A percentile compares a stretch with the other conserved stretches of the same genome.
Conservation (phyloP, 2,329 filamentous ascomycete species). For the Macrophomina tecta region DNA sequence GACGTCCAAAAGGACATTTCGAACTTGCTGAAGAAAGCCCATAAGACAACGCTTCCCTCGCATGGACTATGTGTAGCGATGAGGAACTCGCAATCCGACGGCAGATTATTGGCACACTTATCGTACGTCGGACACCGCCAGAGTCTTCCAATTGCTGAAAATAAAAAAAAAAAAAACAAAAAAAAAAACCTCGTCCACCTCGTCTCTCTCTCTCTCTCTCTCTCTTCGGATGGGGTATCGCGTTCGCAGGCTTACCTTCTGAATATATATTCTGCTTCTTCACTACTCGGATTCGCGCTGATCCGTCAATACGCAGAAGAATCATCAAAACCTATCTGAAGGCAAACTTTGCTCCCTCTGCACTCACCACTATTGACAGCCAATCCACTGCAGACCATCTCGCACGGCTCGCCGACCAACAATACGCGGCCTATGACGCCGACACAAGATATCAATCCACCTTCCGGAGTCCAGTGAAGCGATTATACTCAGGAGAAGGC, state of each 20-base stretch:
- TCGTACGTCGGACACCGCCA: neutral
- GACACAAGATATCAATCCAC: conserved; percentile 50
- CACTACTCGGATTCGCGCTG: neutral
- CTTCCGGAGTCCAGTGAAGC: conserved; percentile 43
- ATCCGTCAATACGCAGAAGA: conserved; percentile 33
- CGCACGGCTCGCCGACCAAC: conserved; percentile 38
- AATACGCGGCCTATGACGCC: conserved; percentile 45
- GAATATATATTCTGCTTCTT: neutral
- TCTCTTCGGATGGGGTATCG: conserved; percentile 44
- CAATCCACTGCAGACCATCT: conserved; percentile 42
- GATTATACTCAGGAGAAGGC: conserved; percentile 36
- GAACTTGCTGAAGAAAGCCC: neutral
- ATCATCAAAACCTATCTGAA: conserved; percentile 36
- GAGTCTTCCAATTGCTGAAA: neutral
- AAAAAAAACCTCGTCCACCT: no score
- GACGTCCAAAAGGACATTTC: conserved; percentile 44
- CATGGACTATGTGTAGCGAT: no score
- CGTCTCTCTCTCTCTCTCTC: conserved; percentile 34
- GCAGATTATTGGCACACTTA: conserved; percentile 8
- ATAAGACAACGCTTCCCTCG: conserved; percentile 10
- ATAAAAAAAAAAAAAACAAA: conserved; percentile 23
- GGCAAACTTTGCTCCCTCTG: conserved; percentile 42
- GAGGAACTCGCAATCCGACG: no score
- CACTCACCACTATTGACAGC: conserved; percentile 47
- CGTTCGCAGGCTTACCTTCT: conserved; percentile 46